These are phyloP conservation scores for Penicillium sp. DNA, from an alignment of 2,329 filamentous ascomycete species.

Conservation along the genomic window DNA sequence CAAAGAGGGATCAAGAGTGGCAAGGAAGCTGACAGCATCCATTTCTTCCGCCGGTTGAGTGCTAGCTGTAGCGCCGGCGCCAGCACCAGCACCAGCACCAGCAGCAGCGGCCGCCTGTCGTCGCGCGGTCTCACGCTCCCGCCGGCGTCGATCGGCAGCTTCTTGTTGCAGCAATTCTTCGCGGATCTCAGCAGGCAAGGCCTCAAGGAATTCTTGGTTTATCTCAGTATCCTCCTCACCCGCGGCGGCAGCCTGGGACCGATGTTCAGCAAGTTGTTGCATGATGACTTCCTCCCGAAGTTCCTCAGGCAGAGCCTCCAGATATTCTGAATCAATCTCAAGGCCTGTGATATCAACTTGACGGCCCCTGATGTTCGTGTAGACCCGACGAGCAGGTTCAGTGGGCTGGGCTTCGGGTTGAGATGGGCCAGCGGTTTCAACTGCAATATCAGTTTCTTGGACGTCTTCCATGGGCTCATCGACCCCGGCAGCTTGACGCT, in stretches of 20 bases:
- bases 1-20: conserved; percentile 80
- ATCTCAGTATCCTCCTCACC: conserved; percentile 66
- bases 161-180: conserved; percentile 90
- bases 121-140: conserved; percentile 77
- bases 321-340: conserved; percentile 90
- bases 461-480: conserved; percentile 73
- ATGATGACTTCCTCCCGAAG: conserved; percentile 94
- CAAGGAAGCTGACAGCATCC: conserved; percentile 87
- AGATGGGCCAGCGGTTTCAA: conserved; percentile 31
- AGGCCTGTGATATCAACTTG: conserved; percentile 91
- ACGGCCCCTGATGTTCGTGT: conserved; percentile 79
- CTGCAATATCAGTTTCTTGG: conserved; percentile 51
- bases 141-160: conserved; percentile 79
- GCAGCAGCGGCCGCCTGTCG: conserved; percentile 54
- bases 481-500: conserved; percentile 35
- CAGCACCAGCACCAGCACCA: conserved; percentile 44
- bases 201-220: conserved; percentile 90
- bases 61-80: conserved; percentile 34
- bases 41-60: conserved; percentile 68
- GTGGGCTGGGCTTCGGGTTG: conserved; percentile 47
- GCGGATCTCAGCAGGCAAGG: conserved; percentile 83
- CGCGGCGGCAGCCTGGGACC: conserved; percentile 69
- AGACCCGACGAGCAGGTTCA: conserved; percentile 60
- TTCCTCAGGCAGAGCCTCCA: conserved; percentile 96
- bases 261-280: conserved; percentile 77